Base-by-base conservation (phyloP, 495 filamentous ascomycete genomes). In the Daldinia decipiens region DNA sequence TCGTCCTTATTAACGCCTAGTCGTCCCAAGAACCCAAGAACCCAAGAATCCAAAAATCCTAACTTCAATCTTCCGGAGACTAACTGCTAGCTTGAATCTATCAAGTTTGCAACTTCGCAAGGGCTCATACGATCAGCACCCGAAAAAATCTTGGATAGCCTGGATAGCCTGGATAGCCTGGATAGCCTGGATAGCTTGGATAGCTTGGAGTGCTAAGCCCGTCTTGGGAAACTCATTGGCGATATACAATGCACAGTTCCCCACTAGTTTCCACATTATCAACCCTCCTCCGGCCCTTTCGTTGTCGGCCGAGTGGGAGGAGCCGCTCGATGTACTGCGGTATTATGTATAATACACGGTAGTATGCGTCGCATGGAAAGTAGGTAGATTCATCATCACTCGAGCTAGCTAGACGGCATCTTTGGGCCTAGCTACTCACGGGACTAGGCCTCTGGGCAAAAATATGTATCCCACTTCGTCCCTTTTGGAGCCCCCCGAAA, bases 301-400 rank as follows among this genome's bases (percentile, higher is more conserved):
- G 19, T 53, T 69, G 52, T 69, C 70, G 70, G 70, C 70, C 65
- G 70, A 73, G 65, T 62, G 70, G 61, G 65, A 69, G 65, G 70
- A 68, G 70, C 70, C 62, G 70, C 70, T 56, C 59, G 21, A 47
- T 47, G 43, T 47, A 47, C 43, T 47, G 43, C 19, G 43, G 43
- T 47, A 47, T 47, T 13, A 45, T 45, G 43, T 47, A 47, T 47
- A 24, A 45, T 45, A 45, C 15, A 21, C 40, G 21, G 40, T 47
- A 47, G 19, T 47, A 47, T 47, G 43, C 43, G 43, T 40, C 24
- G 43, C 43, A 47, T 47, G 43, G 43, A 19, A 47, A 47, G 43
- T 47, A 47, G 43, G 43, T 47, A 47, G 24, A 47, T 47, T 47
- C 43, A 47, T 47, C 50, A 31, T 53, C 24, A 53, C 50, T 53